Base-by-base conservation (phyloP, 225 moss, liverwort and hornwort species). In the Neckera pumila region DNA sequence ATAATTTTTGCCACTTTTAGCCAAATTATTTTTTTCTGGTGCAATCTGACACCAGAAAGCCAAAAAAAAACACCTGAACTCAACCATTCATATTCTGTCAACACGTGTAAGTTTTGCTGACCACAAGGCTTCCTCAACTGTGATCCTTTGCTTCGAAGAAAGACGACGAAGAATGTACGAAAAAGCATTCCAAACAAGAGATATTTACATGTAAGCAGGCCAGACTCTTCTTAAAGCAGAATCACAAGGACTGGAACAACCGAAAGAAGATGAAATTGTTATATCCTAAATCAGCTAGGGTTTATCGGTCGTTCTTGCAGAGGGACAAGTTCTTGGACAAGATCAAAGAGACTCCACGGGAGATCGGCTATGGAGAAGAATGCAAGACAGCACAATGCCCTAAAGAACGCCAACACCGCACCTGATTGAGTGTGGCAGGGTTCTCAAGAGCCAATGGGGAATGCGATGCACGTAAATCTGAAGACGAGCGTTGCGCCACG, bases 401-500 rank as follows among this genome's bases (percentile, higher is more conserved):
- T 77, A 81, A 86, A 58, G 40, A 56, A n/a, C 33, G 75, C 72
- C 79, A 82, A 71, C 53, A 82, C 72, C 59, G 84, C 74, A 96
- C 96, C 96, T 95, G 94, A 45, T 90, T 69, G 42, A 91, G 92
- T 4, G 92, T 83, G 14, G 88, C 88, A 80, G 92, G 83, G 66
- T 90, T 81, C 80, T 91, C 92, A 8, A 89, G 65, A 65, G 89
- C 88, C 65, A 94, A 91, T 40, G 91, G 86, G 72, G 93, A 93
- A 86, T 93, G 92, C 70, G 92, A 85, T 16, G 90, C 90, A 27
- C 90, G 57, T 26, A 94, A 91, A 70, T 94, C 94, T 28, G 92
- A 90, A 70, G 90, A 93, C 91, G 91, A 88, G 72, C 95, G 86
- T 93, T 95, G 93, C 66, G 93, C 93, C 36, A 88, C 85, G 67